Base-by-base conservation (phyloP, 2,329 filamentous ascomycete species). In the Cephalotrichum gorgonifer region DNA sequence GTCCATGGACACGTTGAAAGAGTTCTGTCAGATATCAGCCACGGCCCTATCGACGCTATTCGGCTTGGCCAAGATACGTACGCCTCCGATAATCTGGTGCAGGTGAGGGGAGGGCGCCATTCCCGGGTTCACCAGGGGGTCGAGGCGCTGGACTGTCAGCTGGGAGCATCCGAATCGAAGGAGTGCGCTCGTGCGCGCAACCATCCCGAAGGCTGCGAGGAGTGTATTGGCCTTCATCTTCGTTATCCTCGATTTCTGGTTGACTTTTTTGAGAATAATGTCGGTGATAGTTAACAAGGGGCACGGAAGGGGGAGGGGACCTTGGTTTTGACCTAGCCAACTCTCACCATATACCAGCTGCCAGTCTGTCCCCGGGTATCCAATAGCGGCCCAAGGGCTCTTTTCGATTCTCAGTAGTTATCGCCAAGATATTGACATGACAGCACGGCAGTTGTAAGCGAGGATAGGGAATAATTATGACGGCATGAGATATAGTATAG, bases 21-120 rank as follows among this genome's bases (percentile, higher is more conserved):
- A 68, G 54, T 73, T 44, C 48, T 50, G 25, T 14, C 12, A 3
- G 12, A 4, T 11, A 6, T 11, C n/a, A 14, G n/a, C 12, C 12
- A 11, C 12, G 4, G 4, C 30, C 8, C 30, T 33, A 4, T 33
- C 30, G 12, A 11, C 6, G 28, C 12, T 33, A 14, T 33, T 11
- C 30, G n/a, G 30, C n/a, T 15, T 11, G 30, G 5, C 4, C n/a
- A 35, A 33, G 42, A 39, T 28, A 48, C 45, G 45, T 45, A 48
- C 65, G 4, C 69, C 70, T 56, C 81, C 78, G 50, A 77, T 72
- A 52, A 83, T 74, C 43, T 75, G 77, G 57, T 83, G 79, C 11
- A 79, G 68, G 65, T 83, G 78, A 22, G 64, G 62, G 4, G 76
- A 72, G 4, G 78, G 74, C 22, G 74, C 69, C 33, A 55, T 52